Percentiles rank a stretch among this genome's conserved stretches.
These are phyloP conservation scores for Didymosphaeria variabile DNA, from an alignment of 2,329 filamentous ascomycete species.

Conservation along the genomic window DNA sequence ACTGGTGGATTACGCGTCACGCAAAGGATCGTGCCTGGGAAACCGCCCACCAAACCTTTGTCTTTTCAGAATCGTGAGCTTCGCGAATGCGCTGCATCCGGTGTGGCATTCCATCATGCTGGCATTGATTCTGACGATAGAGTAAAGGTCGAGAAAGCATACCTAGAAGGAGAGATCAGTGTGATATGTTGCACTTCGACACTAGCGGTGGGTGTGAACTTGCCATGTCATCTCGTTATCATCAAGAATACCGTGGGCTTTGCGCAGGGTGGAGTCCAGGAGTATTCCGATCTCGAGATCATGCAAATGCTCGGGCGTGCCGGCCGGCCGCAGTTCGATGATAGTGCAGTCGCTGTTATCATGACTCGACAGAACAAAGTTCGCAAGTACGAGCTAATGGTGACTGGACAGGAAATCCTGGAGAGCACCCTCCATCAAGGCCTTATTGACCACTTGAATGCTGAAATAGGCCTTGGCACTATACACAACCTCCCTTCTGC, in stretches of 20 bases:
- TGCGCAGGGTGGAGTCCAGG: slow-evolving; percentile 64
- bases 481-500: slow-evolving; percentile 72
- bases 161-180: slow-evolving; percentile 74
- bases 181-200: slow-evolving; percentile 91
- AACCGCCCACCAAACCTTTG: slow-evolving; percentile 61
- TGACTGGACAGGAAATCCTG: slow-evolving; percentile 75
- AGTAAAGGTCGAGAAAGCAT: slow-evolving; percentile 71
- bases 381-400: slow-evolving; percentile 74
- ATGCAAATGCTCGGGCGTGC: slow-evolving; percentile 93
- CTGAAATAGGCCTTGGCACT: slow-evolving; percentile 80
- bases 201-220: slow-evolving; percentile 81
- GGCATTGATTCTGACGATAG: slow-evolving; percentile 74
- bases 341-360: slow-evolving; percentile 78
- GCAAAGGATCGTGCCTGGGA: slow-evolving; percentile 71
- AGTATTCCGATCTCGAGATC: slow-evolving; percentile 83
- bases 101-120: slow-evolving; percentile 85
- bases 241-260: slow-evolving; percentile 79
- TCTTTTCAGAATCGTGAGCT: slow-evolving; percentile 68
- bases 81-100: slow-evolving; percentile 62
- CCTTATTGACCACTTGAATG: slow-evolving; percentile 84
- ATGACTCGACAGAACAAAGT: slow-evolving; percentile 75
- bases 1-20: slow-evolving; percentile 67
- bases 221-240: slow-evolving; percentile 84
- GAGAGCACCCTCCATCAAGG: slow-evolving; percentile 83
- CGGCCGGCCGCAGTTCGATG: slow-evolving; percentile 83